Evolutionary conservation across 306 rosid genomes (phyloP).

Genomic region (Oxytropis ochrocephala): DNA sequence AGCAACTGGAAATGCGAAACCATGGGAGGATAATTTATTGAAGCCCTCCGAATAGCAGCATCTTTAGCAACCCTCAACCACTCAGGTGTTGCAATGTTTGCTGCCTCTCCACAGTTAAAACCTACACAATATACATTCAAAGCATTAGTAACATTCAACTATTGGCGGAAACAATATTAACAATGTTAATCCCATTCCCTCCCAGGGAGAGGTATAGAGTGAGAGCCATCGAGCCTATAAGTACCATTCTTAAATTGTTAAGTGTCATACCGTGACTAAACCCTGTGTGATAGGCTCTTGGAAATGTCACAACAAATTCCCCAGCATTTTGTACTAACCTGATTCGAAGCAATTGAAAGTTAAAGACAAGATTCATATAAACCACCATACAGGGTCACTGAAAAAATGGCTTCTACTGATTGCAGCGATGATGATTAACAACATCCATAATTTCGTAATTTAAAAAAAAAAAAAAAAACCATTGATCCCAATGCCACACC

Average conservation of each 20-base stretch:
- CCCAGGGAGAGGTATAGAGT: background rate
- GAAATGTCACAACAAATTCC: conserved; percentile 98
- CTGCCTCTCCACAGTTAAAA: conserved; percentile 96
- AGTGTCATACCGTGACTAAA: conserved; percentile 90
- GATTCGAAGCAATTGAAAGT: conserved; percentile 28
- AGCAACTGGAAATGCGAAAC: conserved; percentile 97
- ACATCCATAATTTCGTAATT: background rate
- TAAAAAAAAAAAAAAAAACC: background rate
- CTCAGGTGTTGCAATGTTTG: conserved; percentile 98
- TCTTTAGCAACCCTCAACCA: conserved; percentile 97
- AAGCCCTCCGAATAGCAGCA: conserved; percentile 98
- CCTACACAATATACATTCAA: conserved; percentile 44
- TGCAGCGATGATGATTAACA: conserved; percentile 12
- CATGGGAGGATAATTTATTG: conserved; percentile 95
- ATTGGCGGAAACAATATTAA: conserved; percentile 1
- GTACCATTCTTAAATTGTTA: background rate
- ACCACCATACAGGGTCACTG: conserved; percentile 24
- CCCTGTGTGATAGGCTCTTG: conserved; percentile 98
- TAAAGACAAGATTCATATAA: conserved; percentile 25
- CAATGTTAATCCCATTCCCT: background rate
- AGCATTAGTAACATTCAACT: conserved; percentile 25
- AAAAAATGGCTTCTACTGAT: background rate
- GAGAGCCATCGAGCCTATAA: background rate
- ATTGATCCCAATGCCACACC: background rate
- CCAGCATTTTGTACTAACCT: conserved; percentile 99